These are phyloP conservation scores for Colletotrichum siamense DNA, from an alignment of 2,329 filamentous ascomycete species.

Conservation along the genomic window DNA sequence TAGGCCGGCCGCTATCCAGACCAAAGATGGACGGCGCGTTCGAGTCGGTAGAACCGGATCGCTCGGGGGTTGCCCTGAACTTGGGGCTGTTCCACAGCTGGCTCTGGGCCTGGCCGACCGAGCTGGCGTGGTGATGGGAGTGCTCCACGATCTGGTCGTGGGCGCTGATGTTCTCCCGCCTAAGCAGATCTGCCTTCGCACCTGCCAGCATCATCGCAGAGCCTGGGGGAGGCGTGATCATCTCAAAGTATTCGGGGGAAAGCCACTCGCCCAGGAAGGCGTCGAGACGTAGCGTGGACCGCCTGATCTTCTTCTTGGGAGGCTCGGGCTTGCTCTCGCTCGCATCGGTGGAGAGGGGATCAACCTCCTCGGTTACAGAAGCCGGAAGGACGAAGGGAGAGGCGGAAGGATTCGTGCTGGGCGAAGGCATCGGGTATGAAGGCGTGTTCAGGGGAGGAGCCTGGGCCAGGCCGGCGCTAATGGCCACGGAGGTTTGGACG, in stretches of 20 bases:
- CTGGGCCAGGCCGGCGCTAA: constrained; percentile 83
- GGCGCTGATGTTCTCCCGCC: constrained; percentile 71
- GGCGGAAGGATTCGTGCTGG: constrained; percentile 20
- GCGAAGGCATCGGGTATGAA: constrained; percentile 36
- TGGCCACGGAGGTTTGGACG: constrained; percentile 88
- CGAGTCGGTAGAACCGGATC: constrained; percentile 22
- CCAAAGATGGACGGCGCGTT: constrained; percentile 17
- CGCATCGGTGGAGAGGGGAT: constrained; percentile 15
- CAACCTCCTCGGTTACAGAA: constrained; percentile 5
- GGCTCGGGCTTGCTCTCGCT: constrained; percentile 6
- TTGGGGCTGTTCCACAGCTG: constrained; percentile 42
- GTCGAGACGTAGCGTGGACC: constrained; percentile 78
- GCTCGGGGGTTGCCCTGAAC: constrained; percentile 16
- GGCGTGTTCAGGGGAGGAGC: constrained; percentile 42
- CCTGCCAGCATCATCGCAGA: constrained; percentile 86
- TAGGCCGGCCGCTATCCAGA: constrained; percentile 35
- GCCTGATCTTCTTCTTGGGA: constrained; percentile 44
- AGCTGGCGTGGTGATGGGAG: constrained; percentile 19
- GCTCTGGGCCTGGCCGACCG: constrained; percentile 18
- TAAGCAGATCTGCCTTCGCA: constrained; percentile 86
- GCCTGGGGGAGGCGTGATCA: constrained; percentile 86
- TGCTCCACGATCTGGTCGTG: constrained; percentile 31
- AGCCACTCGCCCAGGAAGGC: constrained; percentile 97
- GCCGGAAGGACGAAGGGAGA: constrained; percentile 17
- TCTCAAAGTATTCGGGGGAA: constrained; percentile 89